Evolutionary conservation across 352 stramenopile genomes (phyloP), one percentile per base, ranked within the genome.

Genomic region (Pythium sp.): DNA sequence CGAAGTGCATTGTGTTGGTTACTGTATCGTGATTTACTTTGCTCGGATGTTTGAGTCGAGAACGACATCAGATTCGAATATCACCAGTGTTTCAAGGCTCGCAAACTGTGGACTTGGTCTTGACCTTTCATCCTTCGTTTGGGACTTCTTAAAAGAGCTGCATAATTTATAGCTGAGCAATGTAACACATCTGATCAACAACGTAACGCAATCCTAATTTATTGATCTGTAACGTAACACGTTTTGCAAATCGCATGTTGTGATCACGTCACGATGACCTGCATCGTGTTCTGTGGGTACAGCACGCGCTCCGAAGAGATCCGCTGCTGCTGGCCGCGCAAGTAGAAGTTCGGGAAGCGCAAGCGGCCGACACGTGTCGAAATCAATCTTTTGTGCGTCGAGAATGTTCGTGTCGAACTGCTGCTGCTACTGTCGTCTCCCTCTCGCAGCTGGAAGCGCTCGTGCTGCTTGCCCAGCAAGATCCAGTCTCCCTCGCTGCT

Each of bases 401-500:
- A 71, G 65, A 81, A 88, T 22, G 64, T 53, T 8, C 70, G 46
- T 32, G 8, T 22, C 6, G 7, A n/a, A 11, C 59, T 71, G n/a
- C 41, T 59, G 7, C 57, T 70, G 5, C 34, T 14, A 22, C 20
- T n/a, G 0, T 14, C 28, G 7, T 22, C n/a, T 3, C 3, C 22
- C 54, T 36, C 8, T 20, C 62, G 58, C 0, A 91, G 73, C 11
- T 18, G 57, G 47, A 91, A 78, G 26, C 68, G 70, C 70, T 91
- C 82, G 26, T 74, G 70, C 60, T 87, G 79, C 63, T 89, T 91
- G 32, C 85, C 82, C 22, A 93, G 28, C 14, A 90, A 62, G 47
- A 93, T 75, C 85, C 85, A 93, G 68, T 93, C 85, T n/a, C 63
- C 55, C 24, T 85, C 80, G 43, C 77, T 88, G 47, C 58, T 63